Evolutionary conservation across 2,329 filamentous ascomycete species (phyloP).

Genomic region (Acephala macrosclerotiorum): DNA sequence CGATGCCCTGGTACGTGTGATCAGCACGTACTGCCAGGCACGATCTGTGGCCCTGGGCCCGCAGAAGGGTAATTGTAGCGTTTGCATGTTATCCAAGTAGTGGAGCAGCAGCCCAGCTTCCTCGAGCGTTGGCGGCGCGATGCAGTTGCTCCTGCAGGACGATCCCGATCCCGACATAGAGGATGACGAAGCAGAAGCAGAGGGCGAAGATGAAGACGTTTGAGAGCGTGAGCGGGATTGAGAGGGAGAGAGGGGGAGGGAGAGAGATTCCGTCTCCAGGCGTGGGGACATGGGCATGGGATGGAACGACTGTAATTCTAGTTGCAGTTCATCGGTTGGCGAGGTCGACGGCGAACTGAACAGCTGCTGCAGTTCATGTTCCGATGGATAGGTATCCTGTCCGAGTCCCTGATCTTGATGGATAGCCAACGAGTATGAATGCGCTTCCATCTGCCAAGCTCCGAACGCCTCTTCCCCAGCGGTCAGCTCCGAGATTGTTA

Average conservation of each 20-base stretch:
- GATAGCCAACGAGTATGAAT: background rate
- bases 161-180: no score
- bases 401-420: background rate
- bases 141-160: background rate
- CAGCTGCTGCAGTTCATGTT: background rate
- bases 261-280: background rate
- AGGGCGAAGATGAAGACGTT: background rate
- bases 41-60: background rate
- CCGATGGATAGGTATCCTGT: no score
- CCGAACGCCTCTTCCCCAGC: background rate
- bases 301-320: background rate
- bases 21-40: background rate
- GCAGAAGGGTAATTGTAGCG: background rate
- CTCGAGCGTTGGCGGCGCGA: background rate
- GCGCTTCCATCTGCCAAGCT: background rate
- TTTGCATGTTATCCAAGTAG: background rate
- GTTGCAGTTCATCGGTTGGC: background rate
- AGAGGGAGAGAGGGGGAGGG: background rate
- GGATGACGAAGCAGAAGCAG: no score
- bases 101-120: background rate
- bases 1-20: background rate
- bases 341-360: background rate
- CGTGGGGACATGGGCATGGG: background rate
- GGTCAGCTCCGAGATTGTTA: background rate
- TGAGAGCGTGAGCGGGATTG: background rate